Base-by-base conservation (phyloP, 116 monocot species). In the Thalassia testudinum region DNA sequence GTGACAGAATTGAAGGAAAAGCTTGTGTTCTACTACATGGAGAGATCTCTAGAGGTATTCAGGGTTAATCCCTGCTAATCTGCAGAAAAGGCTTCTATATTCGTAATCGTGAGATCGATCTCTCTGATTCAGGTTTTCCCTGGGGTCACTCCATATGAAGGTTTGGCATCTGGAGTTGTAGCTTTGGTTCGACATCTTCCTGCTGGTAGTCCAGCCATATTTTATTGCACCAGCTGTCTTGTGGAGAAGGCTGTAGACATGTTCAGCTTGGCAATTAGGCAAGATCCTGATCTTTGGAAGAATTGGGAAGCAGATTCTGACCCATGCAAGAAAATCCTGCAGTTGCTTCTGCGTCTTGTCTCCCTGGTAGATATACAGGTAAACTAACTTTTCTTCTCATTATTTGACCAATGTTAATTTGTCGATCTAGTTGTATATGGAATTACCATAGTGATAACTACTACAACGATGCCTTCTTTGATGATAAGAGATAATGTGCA, bases 351-450 rank as follows among this genome's bases (percentile, higher is more conserved):
- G 42, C 85, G 74, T 13, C 88, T 95, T 11, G 45, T 85, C 30
- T 78, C 71, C 66, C 66, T 95, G 65, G 89, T 95, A 21, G 89
- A 95, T 77, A 82, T 95, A 71, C 95, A 95, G 95, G 95, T 95
- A 63, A 5, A 54, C 23, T 42, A 40, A 24, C 42, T 23, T 40
- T 51, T 21, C 48, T 7, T 34, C n/a, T 37, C 20, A 27, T 13
- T 42, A 44, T 42, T 50, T 53, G n/a, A 10, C 7, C 5, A 17
- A n/a, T 38, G 38, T 13, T 38, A 38, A 5, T 38, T 38, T 7
- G 13, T 38, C 38, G 13, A 38, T 7, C 13, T 13, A 38, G 5
- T 38, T 38, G 5, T 13, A 38, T 38, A 7, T n/a, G n/a, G n/a
- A n/a, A n/a, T n/a, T n/a, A n/a, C n/a, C n/a, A n/a, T n/a, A n/a